A percentile compares a stretch with the other conserved stretches of the same genome.
Evolutionary conservation across 2,329 filamentous ascomycete species (phyloP).

Genomic region (Pseudohalonectria lignicola): DNA sequence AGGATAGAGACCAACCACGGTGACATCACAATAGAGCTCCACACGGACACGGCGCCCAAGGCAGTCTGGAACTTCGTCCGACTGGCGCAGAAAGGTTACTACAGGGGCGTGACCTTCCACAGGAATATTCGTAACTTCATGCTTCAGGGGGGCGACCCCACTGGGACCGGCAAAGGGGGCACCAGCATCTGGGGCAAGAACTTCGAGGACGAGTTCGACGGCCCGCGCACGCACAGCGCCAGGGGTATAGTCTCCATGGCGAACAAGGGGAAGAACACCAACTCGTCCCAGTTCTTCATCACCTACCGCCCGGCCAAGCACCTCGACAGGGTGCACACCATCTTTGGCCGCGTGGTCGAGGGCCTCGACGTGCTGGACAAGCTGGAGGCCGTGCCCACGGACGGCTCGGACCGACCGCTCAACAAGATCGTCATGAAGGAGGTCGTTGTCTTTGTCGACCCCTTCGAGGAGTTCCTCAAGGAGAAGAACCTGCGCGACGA

Average conservation of each 20-base stretch:
- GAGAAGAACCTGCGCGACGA: constrained; percentile 56
- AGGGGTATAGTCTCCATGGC: constrained; percentile 86
- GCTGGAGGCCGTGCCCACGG: constrained; percentile 68
- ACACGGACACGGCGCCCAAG: constrained; percentile 81
- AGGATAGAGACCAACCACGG: constrained; percentile 81
- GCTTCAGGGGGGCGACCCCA: constrained; percentile 94
- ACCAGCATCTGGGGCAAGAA: constrained; percentile 87
- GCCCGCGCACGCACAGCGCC: constrained; percentile 70
- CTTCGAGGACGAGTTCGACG: constrained; percentile 89
- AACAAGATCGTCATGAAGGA: constrained; percentile 74
- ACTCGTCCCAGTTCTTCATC: constrained; percentile 91
- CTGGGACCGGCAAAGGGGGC: constrained; percentile 85
- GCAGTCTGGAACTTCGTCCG: constrained; percentile 97
- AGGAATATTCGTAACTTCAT: constrained; percentile 94
- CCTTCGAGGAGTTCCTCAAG: constrained; percentile 86
- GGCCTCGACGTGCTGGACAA: constrained; percentile 60
- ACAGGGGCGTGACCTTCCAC: constrained; percentile 75
- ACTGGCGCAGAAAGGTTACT: constrained; percentile 82
- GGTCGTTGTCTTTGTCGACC: constrained; percentile 80
- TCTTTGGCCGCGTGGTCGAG: constrained; percentile 79
- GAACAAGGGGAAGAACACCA: constrained; percentile 97
- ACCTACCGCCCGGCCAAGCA: constrained; percentile 77
- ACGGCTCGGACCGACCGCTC: constrained; percentile 63
- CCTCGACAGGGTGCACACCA: constrained; percentile 91
- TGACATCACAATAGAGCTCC: constrained; percentile 77